A percentile compares a stretch with the other conserved stretches of the same genome.
These are phyloP conservation scores for Apiospora aurea DNA, from an alignment of 2,329 filamentous ascomycete genomes.

Conservation along the genomic window DNA sequence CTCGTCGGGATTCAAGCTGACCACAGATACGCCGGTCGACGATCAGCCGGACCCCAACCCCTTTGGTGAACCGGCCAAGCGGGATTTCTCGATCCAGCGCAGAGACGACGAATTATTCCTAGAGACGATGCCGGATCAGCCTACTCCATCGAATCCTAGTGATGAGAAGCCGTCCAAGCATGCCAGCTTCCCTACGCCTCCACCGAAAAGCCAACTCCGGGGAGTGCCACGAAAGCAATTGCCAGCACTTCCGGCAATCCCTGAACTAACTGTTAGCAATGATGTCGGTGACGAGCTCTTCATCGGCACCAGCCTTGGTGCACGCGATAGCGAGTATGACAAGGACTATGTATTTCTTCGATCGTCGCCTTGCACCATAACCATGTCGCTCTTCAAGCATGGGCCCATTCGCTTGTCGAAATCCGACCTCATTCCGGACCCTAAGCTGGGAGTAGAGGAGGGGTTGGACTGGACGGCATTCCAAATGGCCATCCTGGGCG, in stretches of 20 bases:
- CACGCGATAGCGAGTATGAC: constrained; percentile 21
- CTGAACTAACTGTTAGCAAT: constrained; percentile 33
- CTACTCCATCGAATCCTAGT: neutral
- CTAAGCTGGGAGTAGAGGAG: constrained; percentile 53
- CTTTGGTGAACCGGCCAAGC: constrained; percentile 34
- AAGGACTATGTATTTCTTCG: constrained; percentile 54
- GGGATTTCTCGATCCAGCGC: constrained; percentile 36
- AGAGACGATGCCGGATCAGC: constrained; percentile 21
- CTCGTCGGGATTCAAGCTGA: constrained; percentile 45
- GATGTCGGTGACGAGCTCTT: constrained; percentile 23
- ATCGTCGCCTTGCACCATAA: constrained; percentile 57
- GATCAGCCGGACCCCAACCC: constrained; percentile 38
- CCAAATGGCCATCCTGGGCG: constrained; percentile 69
- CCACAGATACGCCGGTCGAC: constrained; percentile 38
- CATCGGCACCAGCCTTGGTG: neutral
- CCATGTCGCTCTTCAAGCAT: constrained; percentile 58
- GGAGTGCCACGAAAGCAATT: constrained; percentile 35
- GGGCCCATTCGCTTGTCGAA: constrained; percentile 62
- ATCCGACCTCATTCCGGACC: constrained; percentile 47
- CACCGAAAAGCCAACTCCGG: constrained; percentile 40
- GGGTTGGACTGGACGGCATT: constrained; percentile 69
- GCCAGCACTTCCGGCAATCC: constrained; percentile 39
- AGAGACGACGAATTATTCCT: constrained; percentile 29
- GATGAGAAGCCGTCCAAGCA: constrained; percentile 21
- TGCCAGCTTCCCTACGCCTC: constrained; percentile 41